These are phyloP conservation scores for Loxodes magnus DNA, from an alignment of 73 alveolate genomes.

Conservation along the genomic window DNA sequence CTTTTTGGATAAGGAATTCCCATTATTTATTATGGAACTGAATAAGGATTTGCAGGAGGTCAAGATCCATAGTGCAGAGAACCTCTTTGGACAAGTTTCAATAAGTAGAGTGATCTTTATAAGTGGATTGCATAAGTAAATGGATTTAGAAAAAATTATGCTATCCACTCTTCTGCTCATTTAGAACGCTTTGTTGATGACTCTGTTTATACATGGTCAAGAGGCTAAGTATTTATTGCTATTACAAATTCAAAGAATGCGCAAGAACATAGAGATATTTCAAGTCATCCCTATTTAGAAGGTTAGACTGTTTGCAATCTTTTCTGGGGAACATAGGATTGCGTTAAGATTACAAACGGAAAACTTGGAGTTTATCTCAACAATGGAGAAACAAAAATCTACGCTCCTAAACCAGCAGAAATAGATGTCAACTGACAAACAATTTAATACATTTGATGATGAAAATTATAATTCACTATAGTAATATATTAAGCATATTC, in stretches of 20 bases:
- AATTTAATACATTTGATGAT: too few relatives aligned
- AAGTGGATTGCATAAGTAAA: not conserved
- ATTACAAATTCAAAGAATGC: slow-evolving; percentile 15
- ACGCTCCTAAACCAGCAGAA: too few relatives aligned
- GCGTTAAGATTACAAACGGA: slow-evolving; percentile 26
- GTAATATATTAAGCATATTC: too few relatives aligned
- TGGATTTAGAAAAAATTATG: slow-evolving; percentile 5
- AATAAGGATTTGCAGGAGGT: slow-evolving; percentile 87
- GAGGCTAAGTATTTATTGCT: slow-evolving; percentile 37
- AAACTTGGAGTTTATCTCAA: slow-evolving; percentile 15
- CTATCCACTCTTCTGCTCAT: not conserved
- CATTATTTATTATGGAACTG: slow-evolving; percentile 89
- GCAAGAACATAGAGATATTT: not conserved
- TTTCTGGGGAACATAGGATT: slow-evolving; percentile 17
- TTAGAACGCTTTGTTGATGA: slow-evolving; percentile 35
- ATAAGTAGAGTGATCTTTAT: not conserved
- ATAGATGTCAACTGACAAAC: too few relatives aligned
- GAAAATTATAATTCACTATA: too few relatives aligned
- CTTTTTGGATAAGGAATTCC: slow-evolving; percentile 87
- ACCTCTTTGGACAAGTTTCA: slow-evolving; percentile 43
- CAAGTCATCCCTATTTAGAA: slow-evolving; percentile 7
- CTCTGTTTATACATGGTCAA: slow-evolving; percentile 33
- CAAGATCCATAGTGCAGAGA: slow-evolving; percentile 89
- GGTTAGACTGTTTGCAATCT: slow-evolving; percentile 44
- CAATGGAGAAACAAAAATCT: slow-evolving; percentile 36